Evolutionary conservation across 2,329 filamentous ascomycete genomes (phyloP), one percentile per base, ranked within the genome.

Genomic region (Pseudogymnoascus sp.): DNA sequence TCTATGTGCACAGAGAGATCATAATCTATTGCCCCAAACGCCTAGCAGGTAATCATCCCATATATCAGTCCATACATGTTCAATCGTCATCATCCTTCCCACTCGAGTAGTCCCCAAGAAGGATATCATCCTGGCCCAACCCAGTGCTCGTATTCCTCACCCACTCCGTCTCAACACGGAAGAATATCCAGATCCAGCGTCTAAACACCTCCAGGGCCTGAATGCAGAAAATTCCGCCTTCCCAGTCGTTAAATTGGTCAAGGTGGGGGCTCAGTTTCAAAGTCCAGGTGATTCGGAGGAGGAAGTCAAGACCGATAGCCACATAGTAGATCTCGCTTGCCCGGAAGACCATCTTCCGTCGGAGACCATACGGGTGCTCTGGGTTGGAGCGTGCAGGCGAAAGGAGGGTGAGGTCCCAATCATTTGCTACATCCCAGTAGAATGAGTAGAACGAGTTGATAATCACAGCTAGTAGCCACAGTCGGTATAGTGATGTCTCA

Each of bases 111-210:
- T 93, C 88, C 11, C 87, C 88, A 35, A 96, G 79, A 60, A 93
- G 77, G 62, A 96, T 86, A 72, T 93, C 89, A 69, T 91, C 88
- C 73, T 83, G 70, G 71, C 81, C 73, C 75, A 86, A 67, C 74
- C 86, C 66, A 13, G 21, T 72, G 17, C 75, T 74, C 13, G 77
- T 78, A 68, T 76, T 82, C 77, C 86, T 80, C 76, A 91, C 83
- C 89, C 90, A 96, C 78, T 99, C 95, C 21, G 91, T 93, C 80
- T 99, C 95, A 42, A 96, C 88, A 9, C 95, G 85, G 77, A 97
- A 91, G 76, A 97, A 97, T 64, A 97, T 91, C 95, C 95, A 99
- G 65, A 97, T 83, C 92, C 93, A 97, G 64, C 95, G 83, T 59
- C 95, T 83, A 53, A 91, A 81, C 17, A 97, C 89, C 77, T 99